phyloP scores from a whole-genome alignment of 805 yeast species.

The Candida namnaoensis region DNA sequence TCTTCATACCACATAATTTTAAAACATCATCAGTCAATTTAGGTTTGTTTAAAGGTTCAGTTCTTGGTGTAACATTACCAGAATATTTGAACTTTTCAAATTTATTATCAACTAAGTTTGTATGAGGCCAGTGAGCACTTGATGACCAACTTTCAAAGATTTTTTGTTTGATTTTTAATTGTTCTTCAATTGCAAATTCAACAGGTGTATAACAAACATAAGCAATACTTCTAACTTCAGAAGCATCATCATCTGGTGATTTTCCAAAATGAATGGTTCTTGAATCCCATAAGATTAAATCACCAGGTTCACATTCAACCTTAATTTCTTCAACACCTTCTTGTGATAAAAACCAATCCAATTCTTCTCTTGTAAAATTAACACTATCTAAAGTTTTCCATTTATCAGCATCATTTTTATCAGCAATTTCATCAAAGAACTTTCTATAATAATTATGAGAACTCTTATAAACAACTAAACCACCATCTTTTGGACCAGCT shows the following conservation, averaged over 20 bases:
- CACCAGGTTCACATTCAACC: slow-evolving; percentile 24
- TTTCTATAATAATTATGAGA: slow-evolving; percentile 15
- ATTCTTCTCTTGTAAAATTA: slow-evolving; percentile 12
- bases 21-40: slow-evolving; percentile 16
- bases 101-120: slow-evolving; percentile 7
- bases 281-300: slow-evolving; percentile 26
- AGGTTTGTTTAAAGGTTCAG: slow-evolving; percentile 18
- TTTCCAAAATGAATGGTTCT: slow-evolving; percentile 22
- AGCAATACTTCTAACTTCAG: slow-evolving; percentile 20
- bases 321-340: slow-evolving; percentile 21
- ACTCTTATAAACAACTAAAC: slow-evolving; percentile 20
- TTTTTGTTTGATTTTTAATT: slow-evolving; percentile 11
- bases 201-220: slow-evolving; percentile 23
- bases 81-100: background rate
- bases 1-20: slow-evolving; percentile 19
- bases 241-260: slow-evolving; percentile 16
- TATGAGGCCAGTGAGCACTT: slow-evolving; percentile 26
- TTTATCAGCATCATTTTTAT: slow-evolving; percentile 6
- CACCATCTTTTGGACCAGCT: slow-evolving; percentile 22
- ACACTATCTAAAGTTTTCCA: slow-evolving; percentile 18
- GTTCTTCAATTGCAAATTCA: slow-evolving; percentile 21
- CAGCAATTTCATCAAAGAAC: slow-evolving; percentile 15
- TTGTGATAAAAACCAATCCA: slow-evolving; percentile 15
- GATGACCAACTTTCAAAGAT: slow-evolving; percentile 18
- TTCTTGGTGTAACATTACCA: slow-evolving; percentile 8